Evolutionary conservation across 768 basidiomycete genomes (phyloP).

Genomic region (Dacryopinax primogenitus): DNA sequence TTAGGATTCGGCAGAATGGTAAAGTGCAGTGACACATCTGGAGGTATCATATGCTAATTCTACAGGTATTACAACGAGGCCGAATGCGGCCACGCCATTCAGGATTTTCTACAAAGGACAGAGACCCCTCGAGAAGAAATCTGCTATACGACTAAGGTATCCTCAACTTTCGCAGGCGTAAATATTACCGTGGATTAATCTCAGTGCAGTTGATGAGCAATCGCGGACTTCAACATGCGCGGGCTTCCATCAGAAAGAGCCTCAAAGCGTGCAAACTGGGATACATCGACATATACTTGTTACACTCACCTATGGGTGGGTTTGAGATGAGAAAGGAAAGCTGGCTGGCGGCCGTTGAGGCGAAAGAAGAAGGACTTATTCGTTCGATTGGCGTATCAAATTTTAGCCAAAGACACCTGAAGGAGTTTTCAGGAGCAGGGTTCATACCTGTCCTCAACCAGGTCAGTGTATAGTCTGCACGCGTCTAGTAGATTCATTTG

Average conservation of each 20-base stretch:
- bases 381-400: conserved; percentile 54
- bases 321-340: conserved; percentile 42
- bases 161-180: conserved; percentile 37
- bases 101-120: conserved; percentile 37
- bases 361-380: conserved; percentile 45
- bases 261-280: conserved; percentile 12
- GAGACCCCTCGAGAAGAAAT: conserved; percentile 44
- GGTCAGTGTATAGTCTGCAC: conserved; percentile 23
- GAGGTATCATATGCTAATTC: neutral
- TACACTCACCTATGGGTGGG: conserved; percentile 57
- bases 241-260: neutral
- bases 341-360: conserved; percentile 55
- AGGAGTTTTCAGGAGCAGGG: conserved; percentile 38
- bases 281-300: conserved; percentile 58
- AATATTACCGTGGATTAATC: conserved; percentile 43
- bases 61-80: conserved; percentile 49
- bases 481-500: conserved; percentile 10
- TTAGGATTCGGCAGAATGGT: conserved; percentile 41
- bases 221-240: conserved; percentile 28
- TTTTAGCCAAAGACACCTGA: conserved; percentile 47
- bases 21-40: conserved; percentile 17
- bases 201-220: conserved; percentile 36
- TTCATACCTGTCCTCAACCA: conserved; percentile 51
- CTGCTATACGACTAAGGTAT: conserved; percentile 59
- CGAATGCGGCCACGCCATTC: conserved; percentile 49